Evolutionary conservation across 2,329 filamentous ascomycete genomes (phyloP), one percentile per base, ranked within the genome.

Genomic region (Pyrenophora teres): DNA sequence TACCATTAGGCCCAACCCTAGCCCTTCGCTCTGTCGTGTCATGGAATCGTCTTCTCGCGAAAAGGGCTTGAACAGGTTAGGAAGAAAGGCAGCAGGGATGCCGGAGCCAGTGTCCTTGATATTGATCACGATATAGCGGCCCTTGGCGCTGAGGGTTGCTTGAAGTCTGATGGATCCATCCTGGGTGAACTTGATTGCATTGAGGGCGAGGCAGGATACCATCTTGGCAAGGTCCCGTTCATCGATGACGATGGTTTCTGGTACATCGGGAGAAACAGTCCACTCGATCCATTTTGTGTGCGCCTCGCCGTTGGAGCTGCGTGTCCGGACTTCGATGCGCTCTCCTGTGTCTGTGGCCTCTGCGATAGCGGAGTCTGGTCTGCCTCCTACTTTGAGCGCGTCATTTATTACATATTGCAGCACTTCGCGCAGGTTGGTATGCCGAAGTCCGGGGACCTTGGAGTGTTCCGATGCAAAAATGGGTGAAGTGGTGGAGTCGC

Each of bases 111-210:
- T 87, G 69, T 90, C 87, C 13, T 78, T 76, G 48, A 89, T 79
- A 55, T 78, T 82, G 64, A 89, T 83, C 38, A 85, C 76, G 36
- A 88, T 77, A 63, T 83, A 82, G 30, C 80, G 78, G 4, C 71
- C 66, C 46, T 76, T 80, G 30, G 72, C 70, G 46, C 80, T 82
- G 36, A 86, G 75, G 5, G 76, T 79, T 3, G 81, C 83, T 40
- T 71, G 72, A 10, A 89, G 73, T 2, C 74, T 80, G 48, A 90
- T 87, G 10, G 73, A 77, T 6, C 87, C 87, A 47, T 79, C 78
- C 50, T 87, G 84, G 0, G 87, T 89, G 63, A 89, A 89, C 67
- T 89, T 89, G 62, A 88, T 79, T 3, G 87, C 87, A 65, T 89
- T 89, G 25, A 86, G 64, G 36, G 85, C 81, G 2, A 87, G 80